Evolutionary conservation across 192 early-diverging fungal genomes (phyloP).

Genomic region (Jimgerdemannia flammicorona): DNA sequence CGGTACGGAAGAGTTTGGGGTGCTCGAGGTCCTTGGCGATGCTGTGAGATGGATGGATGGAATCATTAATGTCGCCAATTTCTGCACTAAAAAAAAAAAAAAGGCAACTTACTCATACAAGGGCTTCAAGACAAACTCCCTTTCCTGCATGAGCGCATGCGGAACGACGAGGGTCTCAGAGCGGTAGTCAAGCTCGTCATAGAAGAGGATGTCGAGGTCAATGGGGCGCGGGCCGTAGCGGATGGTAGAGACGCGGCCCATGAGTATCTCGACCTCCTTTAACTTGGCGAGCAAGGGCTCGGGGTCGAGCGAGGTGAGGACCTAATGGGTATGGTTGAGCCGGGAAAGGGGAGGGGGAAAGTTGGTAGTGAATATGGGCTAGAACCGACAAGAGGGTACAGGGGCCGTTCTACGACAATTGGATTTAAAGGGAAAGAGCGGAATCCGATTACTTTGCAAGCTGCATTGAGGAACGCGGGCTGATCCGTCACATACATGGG

Average conservation of each 20-base stretch:
- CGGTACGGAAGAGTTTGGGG: constrained; percentile 79
- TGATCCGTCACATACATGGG: constrained; percentile 98
- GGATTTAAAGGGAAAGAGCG: background rate
- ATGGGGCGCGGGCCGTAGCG: constrained; percentile 90
- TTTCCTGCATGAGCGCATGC: constrained; percentile 82
- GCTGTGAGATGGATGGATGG: constrained; percentile 29
- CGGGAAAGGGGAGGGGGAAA: background rate
- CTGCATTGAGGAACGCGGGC: constrained; percentile 87
- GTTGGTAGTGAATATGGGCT: no score
- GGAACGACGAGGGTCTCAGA: constrained; percentile 78
- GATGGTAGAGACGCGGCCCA: constrained; percentile 67
- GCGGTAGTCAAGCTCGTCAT: constrained; percentile 64
- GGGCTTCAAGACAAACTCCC: constrained; percentile 93
- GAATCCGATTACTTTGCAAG: constrained; percentile 55
- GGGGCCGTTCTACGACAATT: background rate
- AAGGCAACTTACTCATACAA: constrained; percentile 85
- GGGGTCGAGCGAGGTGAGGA: constrained; percentile 77
- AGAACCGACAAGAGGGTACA: no score
- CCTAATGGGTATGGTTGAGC: constrained; percentile 22
- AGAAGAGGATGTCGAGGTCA: constrained; percentile 97
- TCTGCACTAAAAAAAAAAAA: no score
- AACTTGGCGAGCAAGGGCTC: constrained; percentile 65
- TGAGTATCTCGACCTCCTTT: constrained; percentile 78
- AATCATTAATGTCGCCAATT: background rate
- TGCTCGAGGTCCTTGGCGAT: constrained; percentile 88